Evolutionary conservation across 768 basidiomycete genomes (phyloP).

Genomic region (Podaxis sp.): DNA sequence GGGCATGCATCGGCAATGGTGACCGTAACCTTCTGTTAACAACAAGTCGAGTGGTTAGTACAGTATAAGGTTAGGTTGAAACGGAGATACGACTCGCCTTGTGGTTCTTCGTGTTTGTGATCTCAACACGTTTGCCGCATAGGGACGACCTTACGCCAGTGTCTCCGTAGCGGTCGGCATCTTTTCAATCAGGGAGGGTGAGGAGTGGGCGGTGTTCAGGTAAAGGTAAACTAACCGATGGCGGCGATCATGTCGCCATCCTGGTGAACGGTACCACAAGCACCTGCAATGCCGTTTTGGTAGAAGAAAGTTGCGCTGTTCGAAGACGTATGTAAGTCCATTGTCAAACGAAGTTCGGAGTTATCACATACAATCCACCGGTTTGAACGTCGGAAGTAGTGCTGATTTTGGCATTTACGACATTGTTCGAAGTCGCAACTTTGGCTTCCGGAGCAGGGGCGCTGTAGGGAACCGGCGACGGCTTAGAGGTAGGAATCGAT

Average conservation of each 20-base stretch:
- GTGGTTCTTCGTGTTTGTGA: slow-evolving; percentile 62
- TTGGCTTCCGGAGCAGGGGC: slow-evolving; percentile 18
- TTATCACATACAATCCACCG: slow-evolving; percentile 46
- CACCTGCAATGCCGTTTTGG: slow-evolving; percentile 74
- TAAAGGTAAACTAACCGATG: slow-evolving; percentile 44
- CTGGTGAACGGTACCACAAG: slow-evolving; percentile 64
- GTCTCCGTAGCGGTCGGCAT: slow-evolving; percentile 53
- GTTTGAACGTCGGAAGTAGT: slow-evolving; percentile 24
- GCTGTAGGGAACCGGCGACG: slow-evolving; percentile 22
- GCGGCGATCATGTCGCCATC: slow-evolving; percentile 66
- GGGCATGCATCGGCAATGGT: slow-evolving; percentile 82
- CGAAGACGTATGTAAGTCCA: slow-evolving; percentile 14
- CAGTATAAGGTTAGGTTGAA: neutral
- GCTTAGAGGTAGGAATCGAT: slow-evolving; percentile 16
- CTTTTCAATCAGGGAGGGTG: slow-evolving; percentile 26
- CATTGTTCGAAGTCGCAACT: slow-evolving; percentile 11
- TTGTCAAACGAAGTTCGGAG: slow-evolving; percentile 2
- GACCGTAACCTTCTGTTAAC: slow-evolving; percentile 48
- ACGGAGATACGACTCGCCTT: slow-evolving; percentile 32
- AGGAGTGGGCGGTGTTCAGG: slow-evolving; percentile 14
- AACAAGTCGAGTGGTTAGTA: slow-evolving; percentile 6
- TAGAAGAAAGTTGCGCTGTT: slow-evolving; percentile 64
- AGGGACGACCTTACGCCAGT: slow-evolving; percentile 43
- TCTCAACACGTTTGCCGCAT: slow-evolving; percentile 65
- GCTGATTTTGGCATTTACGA: slow-evolving; percentile 15